phyloP scores from a whole-genome alignment of 139 green algal genomes.

The Coelastrella sp. region DNA sequence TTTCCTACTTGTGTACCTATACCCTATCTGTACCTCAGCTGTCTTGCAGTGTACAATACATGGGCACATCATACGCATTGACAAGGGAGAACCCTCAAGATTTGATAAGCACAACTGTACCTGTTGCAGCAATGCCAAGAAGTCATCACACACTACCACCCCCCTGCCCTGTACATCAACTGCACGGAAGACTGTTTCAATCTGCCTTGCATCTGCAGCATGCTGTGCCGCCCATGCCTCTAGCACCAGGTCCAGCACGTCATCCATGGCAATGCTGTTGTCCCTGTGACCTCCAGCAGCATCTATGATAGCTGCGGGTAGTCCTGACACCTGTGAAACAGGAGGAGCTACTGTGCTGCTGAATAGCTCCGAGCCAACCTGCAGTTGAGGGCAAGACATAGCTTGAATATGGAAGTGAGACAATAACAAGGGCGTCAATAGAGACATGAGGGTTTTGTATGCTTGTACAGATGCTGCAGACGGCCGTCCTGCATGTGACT shows the following conservation, averaged over 20 bases:
- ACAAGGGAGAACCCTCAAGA: no score
- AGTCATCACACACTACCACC: neutral
- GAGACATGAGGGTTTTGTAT: no score
- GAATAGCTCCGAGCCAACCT: slow-evolving; percentile 31
- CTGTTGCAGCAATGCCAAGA: slow-evolving; percentile 24
- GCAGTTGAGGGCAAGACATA: no score
- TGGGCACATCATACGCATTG: no score
- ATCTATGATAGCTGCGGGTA: neutral
- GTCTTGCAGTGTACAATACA: no score
- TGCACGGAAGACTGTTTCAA: slow-evolving; percentile 10
- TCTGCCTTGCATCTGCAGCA: slow-evolving; percentile 22
- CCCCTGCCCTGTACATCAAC: neutral
- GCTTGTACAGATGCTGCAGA: no score
- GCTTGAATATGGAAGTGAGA: no score
- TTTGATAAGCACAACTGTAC: no score
- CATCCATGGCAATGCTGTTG: slow-evolving; percentile 17
- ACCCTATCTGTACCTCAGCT: no score
- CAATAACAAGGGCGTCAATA: no score
- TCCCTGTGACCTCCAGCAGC: slow-evolving; percentile 42
- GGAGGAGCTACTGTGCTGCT: neutral
- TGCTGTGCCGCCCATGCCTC: slow-evolving; percentile 24
- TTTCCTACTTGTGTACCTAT: no score
- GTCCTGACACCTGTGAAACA: neutral
- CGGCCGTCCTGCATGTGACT: neutral
- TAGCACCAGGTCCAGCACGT: slow-evolving; percentile 1